Percentiles rank a stretch among this genome's conserved stretches.
These are phyloP conservation scores for Rugonectria rugulosa DNA, from an alignment of 2,329 filamentous ascomycete genomes.

Conservation along the genomic window DNA sequence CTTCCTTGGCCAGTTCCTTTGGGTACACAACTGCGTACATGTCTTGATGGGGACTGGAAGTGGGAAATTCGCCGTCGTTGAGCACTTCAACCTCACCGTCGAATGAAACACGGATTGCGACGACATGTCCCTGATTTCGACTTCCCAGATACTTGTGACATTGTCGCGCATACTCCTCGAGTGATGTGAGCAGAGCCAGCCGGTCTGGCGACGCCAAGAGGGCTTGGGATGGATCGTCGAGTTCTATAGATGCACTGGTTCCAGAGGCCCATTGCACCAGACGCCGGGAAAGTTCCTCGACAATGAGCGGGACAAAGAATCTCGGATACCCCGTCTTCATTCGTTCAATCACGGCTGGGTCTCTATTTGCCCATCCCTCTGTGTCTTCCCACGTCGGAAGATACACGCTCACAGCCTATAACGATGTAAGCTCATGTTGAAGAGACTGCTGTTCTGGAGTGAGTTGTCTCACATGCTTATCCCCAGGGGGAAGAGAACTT, in stretches of 20 bases:
- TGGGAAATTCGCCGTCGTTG: background rate
- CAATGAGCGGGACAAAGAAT: conserved; percentile 37
- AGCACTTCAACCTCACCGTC: conserved; percentile 14
- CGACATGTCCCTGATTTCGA: background rate
- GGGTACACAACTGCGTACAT: conserved; percentile 31
- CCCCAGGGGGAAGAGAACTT: conserved; percentile 35
- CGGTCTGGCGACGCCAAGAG: background rate
- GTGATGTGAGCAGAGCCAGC: conserved; percentile 1
- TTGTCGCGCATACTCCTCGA: conserved; percentile 14
- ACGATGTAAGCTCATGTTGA: background rate
- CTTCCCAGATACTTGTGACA: conserved; percentile 31
- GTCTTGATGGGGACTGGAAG: background rate
- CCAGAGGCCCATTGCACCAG: conserved; percentile 29
- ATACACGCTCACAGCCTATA: conserved; percentile 42
- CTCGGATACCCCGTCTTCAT: conserved; percentile 40
- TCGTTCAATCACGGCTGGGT: conserved; percentile 29
- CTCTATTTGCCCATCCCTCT: conserved; percentile 32
- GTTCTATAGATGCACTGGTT: background rate
- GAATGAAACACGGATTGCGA: conserved; percentile 23
- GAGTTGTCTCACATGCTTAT: conserved; percentile 36
- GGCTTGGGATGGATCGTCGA: background rate
- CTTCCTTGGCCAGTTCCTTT: conserved; percentile 22
- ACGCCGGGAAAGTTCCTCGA: conserved; percentile 28
- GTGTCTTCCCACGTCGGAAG: conserved; percentile 42
- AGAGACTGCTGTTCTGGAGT: background rate